A percentile compares a stretch with the other conserved stretches of the same genome.
These are phyloP conservation scores for Cladosporium sphaerospermum DNA, from an alignment of 2,329 filamentous ascomycete genomes.

Conservation along the genomic window DNA sequence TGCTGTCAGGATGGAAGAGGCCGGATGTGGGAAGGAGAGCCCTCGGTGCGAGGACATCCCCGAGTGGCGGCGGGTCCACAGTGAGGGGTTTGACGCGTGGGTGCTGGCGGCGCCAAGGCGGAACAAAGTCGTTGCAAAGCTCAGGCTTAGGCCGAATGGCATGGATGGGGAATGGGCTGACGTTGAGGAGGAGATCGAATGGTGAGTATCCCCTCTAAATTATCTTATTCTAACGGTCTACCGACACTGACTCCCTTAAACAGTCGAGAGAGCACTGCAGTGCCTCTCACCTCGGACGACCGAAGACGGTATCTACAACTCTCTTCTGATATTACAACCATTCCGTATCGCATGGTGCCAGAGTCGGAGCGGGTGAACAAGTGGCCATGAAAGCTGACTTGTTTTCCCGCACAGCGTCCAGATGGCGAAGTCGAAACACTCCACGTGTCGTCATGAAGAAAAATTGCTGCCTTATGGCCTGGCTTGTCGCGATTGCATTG, in stretches of 20 bases:
- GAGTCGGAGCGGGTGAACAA: background rate
- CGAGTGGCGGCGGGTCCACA: constrained; percentile 26
- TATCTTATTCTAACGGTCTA: background rate
- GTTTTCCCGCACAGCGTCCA: no score
- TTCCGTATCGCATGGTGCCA: background rate
- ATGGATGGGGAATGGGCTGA: constrained; percentile 26
- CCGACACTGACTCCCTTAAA: background rate
- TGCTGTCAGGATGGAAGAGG: constrained; percentile 23
- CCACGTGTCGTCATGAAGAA: no score
- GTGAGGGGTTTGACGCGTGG: constrained; percentile 22
- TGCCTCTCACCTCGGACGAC: background rate
- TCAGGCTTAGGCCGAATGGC: constrained; percentile 24
- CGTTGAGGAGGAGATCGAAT: constrained; percentile 18
- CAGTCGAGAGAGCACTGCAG: background rate
- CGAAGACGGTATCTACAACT: background rate
- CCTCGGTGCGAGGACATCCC: constrained; percentile 25
- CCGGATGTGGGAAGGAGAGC: constrained; percentile 13
- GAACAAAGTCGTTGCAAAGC: constrained; percentile 17
- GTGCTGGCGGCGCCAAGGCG: constrained; percentile 12
- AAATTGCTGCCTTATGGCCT: no score
- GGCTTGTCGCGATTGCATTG: no score
- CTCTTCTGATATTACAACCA: background rate
- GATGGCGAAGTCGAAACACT: no score
- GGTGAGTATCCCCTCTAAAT: constrained; percentile 14
- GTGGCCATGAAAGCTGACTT: background rate